Base-by-base conservation (phyloP, 768 basidiomycete genomes). In the Suillus cothurnatus region DNA sequence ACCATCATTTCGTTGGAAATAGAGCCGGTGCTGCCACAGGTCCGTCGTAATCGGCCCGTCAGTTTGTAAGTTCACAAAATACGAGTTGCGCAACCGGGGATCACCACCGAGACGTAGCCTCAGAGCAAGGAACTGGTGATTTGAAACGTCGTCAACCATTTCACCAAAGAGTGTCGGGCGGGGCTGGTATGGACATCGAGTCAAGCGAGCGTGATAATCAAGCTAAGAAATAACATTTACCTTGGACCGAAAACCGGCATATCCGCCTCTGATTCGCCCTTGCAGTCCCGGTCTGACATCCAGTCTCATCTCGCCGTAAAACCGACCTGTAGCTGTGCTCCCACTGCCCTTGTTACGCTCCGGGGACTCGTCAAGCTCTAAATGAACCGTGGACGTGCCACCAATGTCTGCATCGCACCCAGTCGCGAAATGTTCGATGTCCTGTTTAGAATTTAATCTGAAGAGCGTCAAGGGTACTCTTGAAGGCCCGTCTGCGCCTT, bases 1-100 rank as follows among this genome's bases (percentile, higher is more conserved):
- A 31, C 86, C 84, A 64, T 89, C 85, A 32, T 81, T 79, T 62
- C 85, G 83, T 59, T 83, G 81, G 74, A 95, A 92, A 77, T 86
- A 93, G n/a, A 99, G 81, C 39, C 93, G 85, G 70, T 98, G 95
- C 73, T 97, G 97, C 90, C 93, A 99, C n/a, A 99, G 80, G 74
- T 97, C 94, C 43, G 88, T 90, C 59, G 88, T 85, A 58, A 92
- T 82, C 52, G 87, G 83, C 1, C 92, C 91, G 61, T 94, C 91
- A 3, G 95, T 97, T 75, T 97, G 95, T 55, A 98, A 80, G 77
- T 99, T 98, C 57, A 94, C 91, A 69, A 91, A 96, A 81, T 95
- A 98, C n/a, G 92, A 89, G 69, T 87, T 87, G 67, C 88, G 86
- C 49, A 91, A 91, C 47, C 86, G 82, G 26, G 88, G 87, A 68